These are phyloP conservation scores for Ramularia collo-cygni DNA, from an alignment of 2,329 filamentous ascomycete genomes.

Conservation along the genomic window DNA sequence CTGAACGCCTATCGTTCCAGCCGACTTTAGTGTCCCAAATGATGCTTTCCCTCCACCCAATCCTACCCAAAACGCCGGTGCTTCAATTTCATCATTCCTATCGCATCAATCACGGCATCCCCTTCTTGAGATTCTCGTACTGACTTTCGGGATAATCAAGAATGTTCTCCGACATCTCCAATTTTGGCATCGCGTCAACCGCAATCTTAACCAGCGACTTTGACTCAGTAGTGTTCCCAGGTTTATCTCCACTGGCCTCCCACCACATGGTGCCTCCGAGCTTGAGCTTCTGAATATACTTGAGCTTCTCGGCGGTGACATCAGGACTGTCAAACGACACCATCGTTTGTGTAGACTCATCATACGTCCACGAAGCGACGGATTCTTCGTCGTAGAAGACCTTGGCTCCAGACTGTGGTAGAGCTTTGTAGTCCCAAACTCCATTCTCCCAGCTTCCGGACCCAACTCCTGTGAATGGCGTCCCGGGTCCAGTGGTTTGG, in stretches of 20 bases:
- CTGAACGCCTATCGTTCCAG: too few relatives aligned
- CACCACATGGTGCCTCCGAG: constrained; percentile 96
- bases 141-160: constrained; percentile 46
- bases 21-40: too few relatives aligned
- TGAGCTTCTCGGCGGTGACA: constrained; percentile 61
- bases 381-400: constrained; percentile 59
- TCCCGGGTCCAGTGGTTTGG: constrained; percentile 67
- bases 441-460: constrained; percentile 77
- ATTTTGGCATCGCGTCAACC: constrained; percentile 32
- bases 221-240: constrained; percentile 6
- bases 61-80: too few relatives aligned
- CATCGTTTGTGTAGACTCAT: constrained; percentile 55
- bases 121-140: constrained; percentile 47
- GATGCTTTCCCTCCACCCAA: too few relatives aligned
- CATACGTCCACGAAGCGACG: constrained; percentile 72
- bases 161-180: constrained; percentile 44
- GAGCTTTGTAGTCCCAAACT: constrained; percentile 75
- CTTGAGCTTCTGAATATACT: constrained; percentile 58
- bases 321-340: constrained; percentile 67
- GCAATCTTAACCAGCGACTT: constrained; percentile 50
- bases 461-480: constrained; percentile 63
- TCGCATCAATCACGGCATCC: constrained; percentile 27
- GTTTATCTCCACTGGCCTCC: constrained; percentile 76
- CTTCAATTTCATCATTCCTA: not conserved
- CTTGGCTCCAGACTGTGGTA: constrained; percentile 62